These are phyloP conservation scores for Macadamia tetraphylla DNA, from an alignment of 164 flowering plant species.

Conservation along the genomic window DNA sequence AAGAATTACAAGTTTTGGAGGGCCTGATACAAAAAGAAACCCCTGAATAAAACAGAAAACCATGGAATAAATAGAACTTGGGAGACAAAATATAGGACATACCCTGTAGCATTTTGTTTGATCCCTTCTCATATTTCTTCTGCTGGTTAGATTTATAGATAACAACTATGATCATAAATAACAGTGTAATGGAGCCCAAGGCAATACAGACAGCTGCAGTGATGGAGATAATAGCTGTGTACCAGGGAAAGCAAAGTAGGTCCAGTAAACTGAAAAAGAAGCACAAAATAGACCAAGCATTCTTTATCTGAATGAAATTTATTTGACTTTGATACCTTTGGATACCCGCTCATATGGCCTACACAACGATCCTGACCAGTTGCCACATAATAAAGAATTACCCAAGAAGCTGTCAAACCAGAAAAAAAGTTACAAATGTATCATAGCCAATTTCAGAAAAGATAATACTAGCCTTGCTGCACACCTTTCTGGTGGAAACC, in stretches of 20 bases:
- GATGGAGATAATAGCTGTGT: conserved; percentile 58
- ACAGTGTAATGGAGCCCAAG: conserved; percentile 49
- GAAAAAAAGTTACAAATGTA: neutral
- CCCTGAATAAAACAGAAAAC: neutral
- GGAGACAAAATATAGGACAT: conserved; percentile 4
- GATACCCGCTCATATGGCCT: conserved; percentile 36
- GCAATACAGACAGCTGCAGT: conserved; percentile 56
- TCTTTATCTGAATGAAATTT: neutral
- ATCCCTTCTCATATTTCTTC: conserved; percentile 30
- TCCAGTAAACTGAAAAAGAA: neutral
- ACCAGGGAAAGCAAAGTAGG: conserved; percentile 1
- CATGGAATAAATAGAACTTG: neutral
- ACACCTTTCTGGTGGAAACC: conserved; percentile 76
- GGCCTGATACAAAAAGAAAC: conserved; percentile 31
- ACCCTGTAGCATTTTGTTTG: conserved; percentile 42
- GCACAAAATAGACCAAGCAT: neutral
- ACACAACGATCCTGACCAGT: conserved; percentile 76
- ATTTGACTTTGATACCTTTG: conserved; percentile 39
- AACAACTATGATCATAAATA: conserved; percentile 51
- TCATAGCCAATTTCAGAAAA: neutral
- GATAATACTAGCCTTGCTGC: neutral
- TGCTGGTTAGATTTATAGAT: conserved; percentile 58
- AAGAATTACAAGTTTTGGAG: conserved; percentile 74
- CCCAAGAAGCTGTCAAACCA: conserved; percentile 58
- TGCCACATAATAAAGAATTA: conserved; percentile 72